These are phyloP conservation scores for Mallotus japonicus DNA, from an alignment of 441 rosid genomes.

Conservation along the genomic window DNA sequence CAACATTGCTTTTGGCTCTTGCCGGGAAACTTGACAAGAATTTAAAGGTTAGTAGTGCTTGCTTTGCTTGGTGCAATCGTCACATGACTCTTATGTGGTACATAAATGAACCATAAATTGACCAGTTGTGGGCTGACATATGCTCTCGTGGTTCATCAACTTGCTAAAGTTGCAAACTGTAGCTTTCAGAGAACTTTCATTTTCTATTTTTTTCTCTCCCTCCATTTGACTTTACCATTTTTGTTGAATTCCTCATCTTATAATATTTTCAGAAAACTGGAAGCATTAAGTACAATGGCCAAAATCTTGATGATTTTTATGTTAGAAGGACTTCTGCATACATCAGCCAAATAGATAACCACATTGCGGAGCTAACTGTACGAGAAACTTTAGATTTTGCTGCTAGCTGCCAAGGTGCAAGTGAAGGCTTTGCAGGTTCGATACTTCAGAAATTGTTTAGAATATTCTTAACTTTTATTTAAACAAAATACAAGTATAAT, in stretches of 20 bases:
- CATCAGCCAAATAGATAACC: slow-evolving; percentile 89
- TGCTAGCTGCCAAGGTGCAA: slow-evolving; percentile 91
- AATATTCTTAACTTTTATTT: not conserved
- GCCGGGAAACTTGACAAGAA: slow-evolving; percentile 70
- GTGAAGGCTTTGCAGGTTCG: slow-evolving; percentile 77
- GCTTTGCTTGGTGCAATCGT: slow-evolving; percentile 22
- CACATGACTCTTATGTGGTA: slow-evolving; percentile 1
- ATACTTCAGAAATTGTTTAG: not conserved
- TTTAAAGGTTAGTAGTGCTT: slow-evolving; percentile 47
- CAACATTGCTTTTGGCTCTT: slow-evolving; percentile 78
- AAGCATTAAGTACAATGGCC: slow-evolving; percentile 71
- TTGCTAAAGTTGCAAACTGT: not conserved
- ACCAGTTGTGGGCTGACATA: too few relatives aligned
- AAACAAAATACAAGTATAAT: not conserved
- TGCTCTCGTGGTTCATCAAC: too few relatives aligned
- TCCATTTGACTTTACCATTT: not conserved
- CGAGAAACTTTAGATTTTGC: slow-evolving; percentile 97
- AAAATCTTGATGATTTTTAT: slow-evolving; percentile 54
- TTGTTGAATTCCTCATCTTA: not conserved
- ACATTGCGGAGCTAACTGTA: slow-evolving; percentile 88
- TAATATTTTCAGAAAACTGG: slow-evolving; percentile 56
- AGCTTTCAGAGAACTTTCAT: not conserved
- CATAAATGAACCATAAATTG: not conserved
- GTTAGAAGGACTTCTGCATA: slow-evolving; percentile 91
- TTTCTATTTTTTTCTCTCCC: not conserved